Evolutionary conservation across 2,329 filamentous ascomycete species (phyloP).

Genomic region (Botrytis galanthina): DNA sequence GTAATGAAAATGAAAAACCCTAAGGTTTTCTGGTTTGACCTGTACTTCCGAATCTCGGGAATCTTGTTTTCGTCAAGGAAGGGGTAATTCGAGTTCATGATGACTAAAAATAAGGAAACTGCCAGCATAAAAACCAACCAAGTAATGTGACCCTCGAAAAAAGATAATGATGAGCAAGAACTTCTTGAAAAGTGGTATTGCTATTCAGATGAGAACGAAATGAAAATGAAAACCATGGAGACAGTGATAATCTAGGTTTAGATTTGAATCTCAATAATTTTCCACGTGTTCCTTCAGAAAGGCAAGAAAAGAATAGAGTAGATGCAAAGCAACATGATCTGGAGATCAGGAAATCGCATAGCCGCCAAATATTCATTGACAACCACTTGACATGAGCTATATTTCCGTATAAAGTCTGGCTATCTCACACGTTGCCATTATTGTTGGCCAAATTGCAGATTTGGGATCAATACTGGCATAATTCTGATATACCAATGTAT

Average conservation of each 20-base stretch:
- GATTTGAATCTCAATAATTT: background rate
- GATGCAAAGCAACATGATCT: background rate
- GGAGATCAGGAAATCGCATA: background rate
- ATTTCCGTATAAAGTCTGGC: background rate
- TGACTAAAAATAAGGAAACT: background rate
- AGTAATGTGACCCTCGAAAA: background rate
- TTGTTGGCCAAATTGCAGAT: background rate
- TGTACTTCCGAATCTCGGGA: background rate
- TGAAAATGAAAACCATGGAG: background rate
- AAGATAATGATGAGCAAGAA: background rate
- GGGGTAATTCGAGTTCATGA: background rate
- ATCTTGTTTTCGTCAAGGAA: background rate
- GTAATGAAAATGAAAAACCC: background rate
- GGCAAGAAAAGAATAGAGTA: background rate
- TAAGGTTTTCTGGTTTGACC: background rate
- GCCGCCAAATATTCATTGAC: background rate
- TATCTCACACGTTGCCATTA: no score
- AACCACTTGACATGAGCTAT: background rate
- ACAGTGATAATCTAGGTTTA: background rate
- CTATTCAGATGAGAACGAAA: background rate
- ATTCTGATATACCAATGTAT: background rate
- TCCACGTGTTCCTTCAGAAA: background rate
- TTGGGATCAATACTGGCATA: background rate
- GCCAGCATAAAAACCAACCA: background rate
- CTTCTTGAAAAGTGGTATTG: background rate